phyloP scores from a whole-genome alignment of 352 stramenopile genomes.

The Thraustochytrium striatum region DNA sequence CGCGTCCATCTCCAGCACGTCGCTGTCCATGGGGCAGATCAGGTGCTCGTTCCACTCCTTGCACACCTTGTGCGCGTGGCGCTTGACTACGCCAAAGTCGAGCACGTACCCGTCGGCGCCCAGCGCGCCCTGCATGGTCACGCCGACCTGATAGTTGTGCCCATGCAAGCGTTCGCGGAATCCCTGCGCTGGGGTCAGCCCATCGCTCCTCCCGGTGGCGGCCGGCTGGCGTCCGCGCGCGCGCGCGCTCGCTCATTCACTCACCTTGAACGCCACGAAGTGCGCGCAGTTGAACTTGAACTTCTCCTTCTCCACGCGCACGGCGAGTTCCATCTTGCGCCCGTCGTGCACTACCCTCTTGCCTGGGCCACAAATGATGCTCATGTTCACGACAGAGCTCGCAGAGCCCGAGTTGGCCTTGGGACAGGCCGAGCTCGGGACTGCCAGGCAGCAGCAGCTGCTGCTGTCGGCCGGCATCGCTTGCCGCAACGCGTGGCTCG shows the following conservation, averaged over 20 bases:
- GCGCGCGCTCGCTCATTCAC: not conserved
- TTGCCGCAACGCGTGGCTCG: no score
- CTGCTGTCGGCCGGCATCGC: no score
- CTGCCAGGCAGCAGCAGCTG: no score
- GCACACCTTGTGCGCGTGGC: slow-evolving; percentile 70
- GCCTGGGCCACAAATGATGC: no score
- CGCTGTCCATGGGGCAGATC: slow-evolving; percentile 87
- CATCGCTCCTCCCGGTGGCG: not conserved
- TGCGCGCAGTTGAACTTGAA: slow-evolving; percentile 80
- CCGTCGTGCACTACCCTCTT: no score
- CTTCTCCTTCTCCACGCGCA: slow-evolving; percentile 66
- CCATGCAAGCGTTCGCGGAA: slow-evolving; percentile 94
- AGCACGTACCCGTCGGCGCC: slow-evolving; percentile 90
- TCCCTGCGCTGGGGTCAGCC: slow-evolving; percentile 55
- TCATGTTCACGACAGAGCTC: no score
- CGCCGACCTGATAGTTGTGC: slow-evolving; percentile 92
- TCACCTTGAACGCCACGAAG: slow-evolving; percentile 68
- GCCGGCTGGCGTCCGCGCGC: not conserved
- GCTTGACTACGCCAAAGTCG: slow-evolving; percentile 95
- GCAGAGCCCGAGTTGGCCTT: no score
- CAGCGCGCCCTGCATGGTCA: slow-evolving; percentile 67
- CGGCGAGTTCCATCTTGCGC: no score
- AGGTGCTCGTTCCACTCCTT: slow-evolving; percentile 96
- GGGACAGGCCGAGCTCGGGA: no score
- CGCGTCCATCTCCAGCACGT: slow-evolving; percentile 77